Base-by-base conservation (phyloP, 2,329 filamentous ascomycete species). In the Fusarium irregulare region DNA sequence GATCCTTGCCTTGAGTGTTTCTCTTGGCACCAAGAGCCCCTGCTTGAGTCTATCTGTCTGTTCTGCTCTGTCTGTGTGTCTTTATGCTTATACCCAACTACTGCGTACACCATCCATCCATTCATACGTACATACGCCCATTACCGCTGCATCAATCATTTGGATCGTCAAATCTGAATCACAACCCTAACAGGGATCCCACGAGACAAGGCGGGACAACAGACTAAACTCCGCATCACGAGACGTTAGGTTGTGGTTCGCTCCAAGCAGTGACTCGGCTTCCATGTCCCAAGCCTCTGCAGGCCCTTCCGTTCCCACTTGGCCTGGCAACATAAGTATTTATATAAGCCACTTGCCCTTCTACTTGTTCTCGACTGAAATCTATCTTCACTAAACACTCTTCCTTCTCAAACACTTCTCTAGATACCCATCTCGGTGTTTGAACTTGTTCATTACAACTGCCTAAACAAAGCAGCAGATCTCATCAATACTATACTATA, bases 211-310 rank as follows among this genome's bases (percentile, higher is more conserved):
- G 34, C 49, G 42, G 42, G 41, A 45, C 14, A 34, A 37, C 42
- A 42, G 40, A 59, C 47, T 55, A 71, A 57, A 53, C 47, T 71
- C 68, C 56, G 60, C 64, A 56, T 64, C 64, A 66, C 60, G 44
- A 62, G 64, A 61, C 64, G 49, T 64, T 42, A 37, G 59, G 37
- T 45, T 53, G 42, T 41, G 21, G 59, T 44, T 66, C 28, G 20
- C 44, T 71, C 59, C 56, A 49, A 61, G 68, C 59, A 60, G 64
- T 49, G 42, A 45, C 44, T 37, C 50, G 21, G 23, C 49, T 61
- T 61, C 49, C 23, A 41, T 27, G 27, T 41, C 18, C 32, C n/a
- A 47, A 47, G 37, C 48, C 10, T 32, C n/a, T 37, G 48, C 21
- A 37, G 23, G 20, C 48, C 14, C 48, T 23, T 53, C 21, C 23